phyloP scores from a whole-genome alignment of 805 yeast species.

The Ogataea glucozyma region DNA sequence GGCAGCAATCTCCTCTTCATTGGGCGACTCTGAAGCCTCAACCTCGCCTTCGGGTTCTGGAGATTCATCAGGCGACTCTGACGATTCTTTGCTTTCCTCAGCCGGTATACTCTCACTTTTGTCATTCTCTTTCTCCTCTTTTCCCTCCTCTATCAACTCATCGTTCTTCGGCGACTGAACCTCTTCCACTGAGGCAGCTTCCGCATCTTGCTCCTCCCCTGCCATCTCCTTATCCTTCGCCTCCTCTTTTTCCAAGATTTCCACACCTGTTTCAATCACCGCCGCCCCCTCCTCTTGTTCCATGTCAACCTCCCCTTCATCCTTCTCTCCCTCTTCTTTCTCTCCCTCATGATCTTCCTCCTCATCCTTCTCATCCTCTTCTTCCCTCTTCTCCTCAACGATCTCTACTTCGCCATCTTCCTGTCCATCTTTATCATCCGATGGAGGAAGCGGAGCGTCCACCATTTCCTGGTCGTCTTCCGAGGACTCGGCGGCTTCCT shows the following conservation, averaged over 20 bases:
- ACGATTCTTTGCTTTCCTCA: slow-evolving; percentile 10
- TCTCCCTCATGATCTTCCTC: slow-evolving; percentile 7
- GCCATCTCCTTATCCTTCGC: slow-evolving; percentile 10
- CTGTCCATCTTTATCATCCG: slow-evolving; percentile 14
- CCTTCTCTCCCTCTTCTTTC: slow-evolving; percentile 8
- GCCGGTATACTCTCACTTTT: too few species aligned
- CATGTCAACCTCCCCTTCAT: slow-evolving; percentile 9
- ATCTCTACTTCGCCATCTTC: slow-evolving; percentile 2
- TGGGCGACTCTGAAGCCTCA: slow-evolving; percentile 11
- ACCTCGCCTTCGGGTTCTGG: neutral
- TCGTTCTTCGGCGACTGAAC: too few species aligned
- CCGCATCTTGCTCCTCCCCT: slow-evolving; percentile 9
- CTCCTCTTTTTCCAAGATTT: slow-evolving; percentile 7
- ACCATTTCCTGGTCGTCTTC: slow-evolving; percentile 22
- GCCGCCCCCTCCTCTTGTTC: slow-evolving; percentile 4
- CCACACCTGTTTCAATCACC: slow-evolving; percentile 10
- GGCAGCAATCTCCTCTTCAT: slow-evolving; percentile 15
- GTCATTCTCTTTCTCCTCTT: neutral
- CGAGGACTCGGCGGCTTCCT: slow-evolving; percentile 10
- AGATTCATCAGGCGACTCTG: slow-evolving; percentile 6
- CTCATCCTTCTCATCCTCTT: slow-evolving; percentile 2
- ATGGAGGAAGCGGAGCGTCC: slow-evolving; percentile 19
- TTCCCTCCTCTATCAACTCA: too few species aligned
- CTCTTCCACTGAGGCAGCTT: slow-evolving; percentile 6
- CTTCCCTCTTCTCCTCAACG: slow-evolving; percentile 11